phyloP scores from a whole-genome alignment of 2,329 filamentous ascomycete species.

The Colletotrichum aenigma region DNA sequence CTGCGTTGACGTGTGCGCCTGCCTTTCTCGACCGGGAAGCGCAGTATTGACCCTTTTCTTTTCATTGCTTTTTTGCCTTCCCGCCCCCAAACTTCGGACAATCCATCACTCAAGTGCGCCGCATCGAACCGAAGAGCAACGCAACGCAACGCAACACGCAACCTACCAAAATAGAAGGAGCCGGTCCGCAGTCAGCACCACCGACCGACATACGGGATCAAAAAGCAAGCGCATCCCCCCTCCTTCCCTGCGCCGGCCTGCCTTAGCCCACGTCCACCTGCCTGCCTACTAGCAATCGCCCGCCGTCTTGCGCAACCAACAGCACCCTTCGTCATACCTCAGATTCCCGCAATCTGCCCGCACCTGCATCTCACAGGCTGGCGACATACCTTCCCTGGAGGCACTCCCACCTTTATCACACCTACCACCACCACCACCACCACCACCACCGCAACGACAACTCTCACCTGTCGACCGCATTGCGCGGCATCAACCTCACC shows the following conservation, averaged over 20 bases:
- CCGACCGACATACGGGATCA: background rate
- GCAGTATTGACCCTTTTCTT: background rate
- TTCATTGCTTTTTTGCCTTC: background rate
- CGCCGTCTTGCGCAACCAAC: background rate
- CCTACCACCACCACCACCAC: background rate
- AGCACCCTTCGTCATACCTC: background rate
- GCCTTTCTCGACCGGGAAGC: background rate
- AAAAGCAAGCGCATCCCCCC: background rate
- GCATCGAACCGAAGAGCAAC: background rate
- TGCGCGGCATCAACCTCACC: background rate
- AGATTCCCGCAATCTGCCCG: background rate
- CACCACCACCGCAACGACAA: background rate
- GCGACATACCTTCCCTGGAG: background rate
- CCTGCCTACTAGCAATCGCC: background rate
- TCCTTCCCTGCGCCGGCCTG: background rate
- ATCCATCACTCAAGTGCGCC: background rate
- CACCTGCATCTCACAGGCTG: background rate
- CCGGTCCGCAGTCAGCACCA: background rate
- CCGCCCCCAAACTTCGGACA: background rate
- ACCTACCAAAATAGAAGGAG: background rate
- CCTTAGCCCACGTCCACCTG: background rate
- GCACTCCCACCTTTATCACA: background rate
- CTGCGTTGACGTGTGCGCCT: background rate
- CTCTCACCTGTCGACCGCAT: background rate
- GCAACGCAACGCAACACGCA: background rate